Conservation (phyloP, 2,329 filamentous ascomycete species). For the Botrytis hyacinthi region DNA sequence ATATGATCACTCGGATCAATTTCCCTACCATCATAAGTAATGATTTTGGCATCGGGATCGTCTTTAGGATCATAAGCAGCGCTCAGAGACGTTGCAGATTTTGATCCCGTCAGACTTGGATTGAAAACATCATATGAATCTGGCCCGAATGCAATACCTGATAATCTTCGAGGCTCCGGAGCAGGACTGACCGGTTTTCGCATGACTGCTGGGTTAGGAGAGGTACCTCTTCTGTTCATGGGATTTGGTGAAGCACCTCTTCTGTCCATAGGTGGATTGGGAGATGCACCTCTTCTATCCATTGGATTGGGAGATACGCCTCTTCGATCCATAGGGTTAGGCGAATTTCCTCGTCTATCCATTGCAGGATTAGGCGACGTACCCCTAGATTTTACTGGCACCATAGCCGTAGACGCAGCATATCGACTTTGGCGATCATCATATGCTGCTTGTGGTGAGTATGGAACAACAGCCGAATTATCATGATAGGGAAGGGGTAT, state of each 20-base stretch:
- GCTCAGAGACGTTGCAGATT: conserved; percentile 33
- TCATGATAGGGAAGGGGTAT: conserved; percentile 35
- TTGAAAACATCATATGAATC: conserved; percentile 75
- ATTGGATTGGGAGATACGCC: conserved; percentile 33
- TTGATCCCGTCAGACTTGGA: conserved; percentile 46
- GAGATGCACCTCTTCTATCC: conserved; percentile 31
- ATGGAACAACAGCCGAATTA: conserved; percentile 25
- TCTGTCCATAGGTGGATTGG: conserved; percentile 26
- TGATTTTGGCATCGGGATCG: conserved; percentile 65
- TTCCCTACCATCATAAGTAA: conserved; percentile 71
- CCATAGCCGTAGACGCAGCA: conserved; percentile 37
- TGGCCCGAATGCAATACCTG: conserved; percentile 68
- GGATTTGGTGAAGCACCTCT: conserved; percentile 35
- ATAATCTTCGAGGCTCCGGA: conserved; percentile 56
- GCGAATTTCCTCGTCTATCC: conserved; percentile 30
- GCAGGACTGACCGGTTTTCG: conserved; percentile 75
- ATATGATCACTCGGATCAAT: conserved; percentile 80
- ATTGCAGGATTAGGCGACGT: conserved; percentile 33
- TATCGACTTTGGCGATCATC: conserved; percentile 36
- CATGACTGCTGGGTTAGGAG: conserved; percentile 44
- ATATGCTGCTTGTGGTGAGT: conserved; percentile 32
- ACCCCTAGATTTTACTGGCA: conserved; percentile 31
- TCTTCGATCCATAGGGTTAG: conserved; percentile 29
- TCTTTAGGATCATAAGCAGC: conserved; percentile 35
- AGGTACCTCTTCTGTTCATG: conserved; percentile 57